A percentile compares a stretch with the other conserved stretches of the same genome.
phyloP scores from a whole-genome alignment of 768 basidiomycete genomes.

The Lentinula boryana region DNA sequence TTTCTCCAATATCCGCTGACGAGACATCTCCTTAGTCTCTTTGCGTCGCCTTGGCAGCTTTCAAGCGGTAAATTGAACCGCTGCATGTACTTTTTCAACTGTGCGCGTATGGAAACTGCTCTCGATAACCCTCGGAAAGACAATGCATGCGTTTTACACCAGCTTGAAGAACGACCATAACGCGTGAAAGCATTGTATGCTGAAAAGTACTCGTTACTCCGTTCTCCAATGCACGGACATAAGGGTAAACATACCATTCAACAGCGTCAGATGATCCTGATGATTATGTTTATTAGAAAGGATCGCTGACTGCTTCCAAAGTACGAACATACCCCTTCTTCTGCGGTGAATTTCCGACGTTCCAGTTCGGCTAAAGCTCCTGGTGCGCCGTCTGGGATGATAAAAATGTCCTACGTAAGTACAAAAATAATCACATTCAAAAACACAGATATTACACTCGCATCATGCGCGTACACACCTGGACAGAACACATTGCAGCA shows the following conservation, averaged over 20 bases:
- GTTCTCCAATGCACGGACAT: neutral
- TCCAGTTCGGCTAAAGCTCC: conserved; percentile 90
- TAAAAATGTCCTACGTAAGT: conserved; percentile 69
- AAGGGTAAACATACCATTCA: conserved; percentile 62
- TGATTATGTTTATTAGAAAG: conserved; percentile 6
- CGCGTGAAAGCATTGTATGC: conserved; percentile 91
- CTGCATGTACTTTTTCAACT: conserved; percentile 91
- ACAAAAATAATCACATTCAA: neutral
- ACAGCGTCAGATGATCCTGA: conserved; percentile 89
- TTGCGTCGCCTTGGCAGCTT: conserved; percentile 87
- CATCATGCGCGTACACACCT: conserved; percentile 38
- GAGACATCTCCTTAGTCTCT: conserved; percentile 78
- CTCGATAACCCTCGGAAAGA: conserved; percentile 94
- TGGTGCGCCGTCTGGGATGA: conserved; percentile 79
- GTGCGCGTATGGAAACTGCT: conserved; percentile 90
- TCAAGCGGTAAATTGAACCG: conserved; percentile 78
- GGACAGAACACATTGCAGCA: conserved; percentile 91
- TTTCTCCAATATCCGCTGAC: conserved; percentile 94
- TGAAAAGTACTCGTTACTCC: conserved; percentile 19
- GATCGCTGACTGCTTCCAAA: neutral
- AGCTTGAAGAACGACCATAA: conserved; percentile 79
- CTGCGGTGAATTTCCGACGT: conserved; percentile 92
- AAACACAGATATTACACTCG: neutral
- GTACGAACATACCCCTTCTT: conserved; percentile 71
- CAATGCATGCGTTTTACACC: conserved; percentile 90